Base-by-base conservation (phyloP, 148 eudicot genomes). In the Mesembryanthemum crystallinum region DNA sequence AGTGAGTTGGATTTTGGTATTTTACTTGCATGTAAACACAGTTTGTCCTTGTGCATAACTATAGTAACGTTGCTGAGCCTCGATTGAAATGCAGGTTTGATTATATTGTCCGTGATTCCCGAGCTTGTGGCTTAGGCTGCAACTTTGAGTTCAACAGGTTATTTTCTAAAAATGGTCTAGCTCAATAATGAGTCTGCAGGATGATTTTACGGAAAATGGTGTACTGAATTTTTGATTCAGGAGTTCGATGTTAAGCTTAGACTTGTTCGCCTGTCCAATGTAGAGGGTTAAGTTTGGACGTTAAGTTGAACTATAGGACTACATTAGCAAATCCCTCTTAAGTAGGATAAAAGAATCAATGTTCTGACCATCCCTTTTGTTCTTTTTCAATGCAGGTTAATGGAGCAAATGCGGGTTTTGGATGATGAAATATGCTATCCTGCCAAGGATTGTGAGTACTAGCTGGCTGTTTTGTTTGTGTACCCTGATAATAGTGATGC, bases 51-150 rank as follows among this genome's bases (percentile, higher is more conserved):
- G 63, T 13, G 1, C 25, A 10, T 49, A 55, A 52, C 51, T 17
- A 17, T 55, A n/a, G 39, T 65, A 30, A 18, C 52, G 21, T 27
- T 57, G 23, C 43, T 13, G 62, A 39, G 23, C 3, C 23, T 5
- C 65, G 8, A 54, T 52, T 66, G 3, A 52, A 49, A 17, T 81
- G 77, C 84, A 93, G 98, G 89, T 93, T 93, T 79, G 98, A 93
- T 80, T 93, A 90, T 77, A 90, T 93, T 77, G 82, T 78, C 32
- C 96, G 96, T 45, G 98, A 93, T 67, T 81, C 82, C 25, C 89
- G 98, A 76, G 96, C 98, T 77, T 90, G 96, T 86, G 98, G 92
- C 71, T 83, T 93, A 65, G 93, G 92, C n/a, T 89, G 98, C 83
- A 89, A 79, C 83, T 93, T 93, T 71, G 86, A 87, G 73, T 90